Base-by-base conservation (phyloP, 2,329 filamentous ascomycete species). In the Trichoderma sp. region DNA sequence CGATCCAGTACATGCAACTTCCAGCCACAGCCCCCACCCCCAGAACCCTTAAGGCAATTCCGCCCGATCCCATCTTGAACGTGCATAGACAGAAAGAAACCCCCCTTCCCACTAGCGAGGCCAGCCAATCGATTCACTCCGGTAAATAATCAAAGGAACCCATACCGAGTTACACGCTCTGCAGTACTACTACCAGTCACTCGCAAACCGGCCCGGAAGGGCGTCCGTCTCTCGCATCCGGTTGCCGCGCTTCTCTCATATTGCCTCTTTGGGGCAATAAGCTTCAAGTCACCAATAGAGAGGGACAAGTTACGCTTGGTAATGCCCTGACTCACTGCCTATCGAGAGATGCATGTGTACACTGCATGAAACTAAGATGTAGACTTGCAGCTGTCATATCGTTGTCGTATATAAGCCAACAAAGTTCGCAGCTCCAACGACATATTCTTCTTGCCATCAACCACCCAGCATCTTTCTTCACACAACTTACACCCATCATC, bases 181-280 rank as follows among this genome's bases (percentile, higher is more conserved):
- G n/a, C n/a, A n/a, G 28, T 8, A 34, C 3, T 26, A 26, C 18
- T 8, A 21, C 7, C 16, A 21, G 52, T 30, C 52, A 30, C 7
- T 28, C 26, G 5, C 39, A n/a, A 49, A 49, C 46, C 37, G 59
- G 5, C 26, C 59, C 43, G 43, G 59, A 34, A 24, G 24, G 24
- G 51, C 21, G 13, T 43, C 39, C n/a, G 11, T 18, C 14, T 39
- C 21, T 21, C 24, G 59, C 39, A 51, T 61, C 46, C 46, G 59
- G 52, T 30, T 43, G n/a, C 21, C 46, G 59, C 59, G n/a, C 21
- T 43, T 43, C 43, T 63, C 24, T 26, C 30, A 16, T 46, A 55
- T 43, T 64, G 34, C 49, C 49, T 34, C 46, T 55, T 64, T 55
- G 6, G 49, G 60, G 60, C 49, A 54, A 55, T 64, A 64, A 64